Conservation (phyloP, 2,329 filamentous ascomycete genomes). For the Cryphonectria japonica region DNA sequence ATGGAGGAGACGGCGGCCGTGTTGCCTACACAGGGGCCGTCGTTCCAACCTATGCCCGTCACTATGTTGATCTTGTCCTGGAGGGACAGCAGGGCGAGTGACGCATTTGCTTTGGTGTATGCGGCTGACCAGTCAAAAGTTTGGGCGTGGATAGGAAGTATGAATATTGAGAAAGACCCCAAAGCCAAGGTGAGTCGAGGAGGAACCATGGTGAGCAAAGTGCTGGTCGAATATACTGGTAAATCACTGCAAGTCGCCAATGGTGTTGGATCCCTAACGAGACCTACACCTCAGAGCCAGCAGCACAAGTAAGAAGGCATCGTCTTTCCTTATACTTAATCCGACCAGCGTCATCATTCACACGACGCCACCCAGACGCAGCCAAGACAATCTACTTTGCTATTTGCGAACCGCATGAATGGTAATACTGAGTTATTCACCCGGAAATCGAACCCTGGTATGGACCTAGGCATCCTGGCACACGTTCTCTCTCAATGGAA, state of each 20-base stretch:
- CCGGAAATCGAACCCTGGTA: background rate
- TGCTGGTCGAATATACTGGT: background rate
- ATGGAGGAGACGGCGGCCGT: constrained; percentile 58
- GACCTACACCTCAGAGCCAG: background rate
- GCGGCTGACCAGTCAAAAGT: constrained; percentile 65
- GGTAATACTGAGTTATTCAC: background rate
- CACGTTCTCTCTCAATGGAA: background rate
- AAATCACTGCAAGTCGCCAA: background rate
- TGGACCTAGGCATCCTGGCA: background rate
- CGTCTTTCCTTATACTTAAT: background rate
- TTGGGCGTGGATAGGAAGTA: constrained; percentile 53
- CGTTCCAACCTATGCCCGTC: constrained; percentile 76
- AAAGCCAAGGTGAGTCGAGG: constrained; percentile 2
- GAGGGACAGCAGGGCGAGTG: constrained; percentile 72
- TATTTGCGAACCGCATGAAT: background rate
- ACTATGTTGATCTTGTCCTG: constrained; percentile 80
- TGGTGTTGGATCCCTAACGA: background rate
- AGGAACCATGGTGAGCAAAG: background rate
- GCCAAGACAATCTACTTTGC: background rate
- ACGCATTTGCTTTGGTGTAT: constrained; percentile 68
- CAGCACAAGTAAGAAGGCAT: background rate
- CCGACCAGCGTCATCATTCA: background rate
- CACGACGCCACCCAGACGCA: background rate
- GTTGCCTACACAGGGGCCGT: constrained; percentile 70
- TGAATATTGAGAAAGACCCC: constrained; percentile 46